phyloP scores from a whole-genome alignment of 1,284 basidiomycete genomes.

The Rhodotorula sp. region DNA sequence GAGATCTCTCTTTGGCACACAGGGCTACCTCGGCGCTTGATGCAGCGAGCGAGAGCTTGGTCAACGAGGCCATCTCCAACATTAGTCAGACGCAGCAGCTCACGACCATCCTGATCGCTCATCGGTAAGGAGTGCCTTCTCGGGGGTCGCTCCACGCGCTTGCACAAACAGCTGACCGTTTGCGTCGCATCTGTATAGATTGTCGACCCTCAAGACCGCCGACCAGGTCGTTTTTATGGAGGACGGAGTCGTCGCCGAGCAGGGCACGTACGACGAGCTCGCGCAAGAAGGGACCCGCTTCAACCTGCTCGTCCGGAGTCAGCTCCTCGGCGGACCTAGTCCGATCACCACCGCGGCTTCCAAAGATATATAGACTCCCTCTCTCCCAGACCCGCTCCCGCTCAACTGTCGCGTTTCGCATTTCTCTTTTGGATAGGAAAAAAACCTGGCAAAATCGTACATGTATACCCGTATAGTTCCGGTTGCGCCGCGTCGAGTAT shows the following conservation, averaged over 20 bases:
- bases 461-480: no score
- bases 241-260: constrained; percentile 76
- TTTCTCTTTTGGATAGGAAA: not conserved
- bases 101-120: constrained; percentile 85
- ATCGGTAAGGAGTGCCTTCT: constrained; percentile 57
- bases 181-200: constrained; percentile 49
- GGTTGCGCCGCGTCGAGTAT: no score
- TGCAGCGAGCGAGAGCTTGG: constrained; percentile 74
- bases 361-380: not conserved
- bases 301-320: constrained; percentile 37
- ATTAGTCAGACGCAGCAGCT: constrained; percentile 73
- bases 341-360: not conserved
- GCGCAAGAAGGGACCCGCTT: constrained; percentile 42
- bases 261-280: constrained; percentile 76
- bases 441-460: not conserved
- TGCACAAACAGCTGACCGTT: constrained; percentile 44
- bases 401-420: not conserved
- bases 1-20: not conserved
- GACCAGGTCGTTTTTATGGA: constrained; percentile 57
- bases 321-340: constrained; percentile 25
- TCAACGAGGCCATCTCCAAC: constrained; percentile 86
- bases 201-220: constrained; percentile 55
- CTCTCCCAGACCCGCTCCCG: not conserved
- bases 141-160: constrained; percentile 44
- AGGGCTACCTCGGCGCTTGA: constrained; percentile 72